Conservation (phyloP, 352 stramenopile species). For the Thalassiosira mediterranea region DNA sequence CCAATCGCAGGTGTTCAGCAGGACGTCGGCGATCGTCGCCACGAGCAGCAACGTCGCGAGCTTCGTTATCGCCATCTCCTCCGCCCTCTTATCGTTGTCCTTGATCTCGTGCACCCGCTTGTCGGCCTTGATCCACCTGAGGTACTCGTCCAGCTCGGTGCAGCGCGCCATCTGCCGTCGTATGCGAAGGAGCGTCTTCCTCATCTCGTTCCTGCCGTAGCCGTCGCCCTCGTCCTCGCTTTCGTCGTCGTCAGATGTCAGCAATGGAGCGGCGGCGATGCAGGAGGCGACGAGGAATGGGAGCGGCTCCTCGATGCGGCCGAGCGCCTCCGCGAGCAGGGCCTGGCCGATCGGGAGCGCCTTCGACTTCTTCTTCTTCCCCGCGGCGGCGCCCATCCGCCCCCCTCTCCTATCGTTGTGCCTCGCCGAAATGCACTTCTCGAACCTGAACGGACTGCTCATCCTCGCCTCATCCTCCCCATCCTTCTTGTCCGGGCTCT, state of each 20-base stretch:
- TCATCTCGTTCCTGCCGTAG: constrained; percentile 26
- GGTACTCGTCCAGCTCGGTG: constrained; percentile 33
- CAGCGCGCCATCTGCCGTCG: constrained; percentile 34
- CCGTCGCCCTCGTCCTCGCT: not conserved
- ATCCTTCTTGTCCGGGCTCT: constrained; percentile 10
- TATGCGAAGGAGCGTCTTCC: constrained; percentile 26
- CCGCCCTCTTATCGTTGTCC: constrained; percentile 30
- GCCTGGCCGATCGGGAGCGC: constrained; percentile 22
- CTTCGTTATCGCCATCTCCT: constrained; percentile 43
- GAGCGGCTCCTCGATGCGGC: constrained; percentile 48
- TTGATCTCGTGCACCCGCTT: constrained; percentile 39
- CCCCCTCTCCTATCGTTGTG: constrained; percentile 14
- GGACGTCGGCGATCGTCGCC: constrained; percentile 19
- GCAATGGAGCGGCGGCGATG: constrained; percentile 17
- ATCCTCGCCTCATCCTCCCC: constrained; percentile 5
- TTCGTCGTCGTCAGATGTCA: constrained; percentile 12
- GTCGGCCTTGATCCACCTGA: constrained; percentile 37
- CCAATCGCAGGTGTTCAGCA: constrained; percentile 31
- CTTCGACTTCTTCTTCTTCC: constrained; percentile 32
- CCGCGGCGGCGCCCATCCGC: not conserved
- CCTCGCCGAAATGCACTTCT: constrained; percentile 41
- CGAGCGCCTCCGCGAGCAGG: constrained; percentile 41
- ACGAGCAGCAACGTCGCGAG: constrained; percentile 34
- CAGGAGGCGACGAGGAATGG: constrained; percentile 46
- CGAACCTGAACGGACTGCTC: constrained; percentile 44